Conservation (phyloP, 73 alveolate genomes). For the Paraurostyla sp. region DNA sequence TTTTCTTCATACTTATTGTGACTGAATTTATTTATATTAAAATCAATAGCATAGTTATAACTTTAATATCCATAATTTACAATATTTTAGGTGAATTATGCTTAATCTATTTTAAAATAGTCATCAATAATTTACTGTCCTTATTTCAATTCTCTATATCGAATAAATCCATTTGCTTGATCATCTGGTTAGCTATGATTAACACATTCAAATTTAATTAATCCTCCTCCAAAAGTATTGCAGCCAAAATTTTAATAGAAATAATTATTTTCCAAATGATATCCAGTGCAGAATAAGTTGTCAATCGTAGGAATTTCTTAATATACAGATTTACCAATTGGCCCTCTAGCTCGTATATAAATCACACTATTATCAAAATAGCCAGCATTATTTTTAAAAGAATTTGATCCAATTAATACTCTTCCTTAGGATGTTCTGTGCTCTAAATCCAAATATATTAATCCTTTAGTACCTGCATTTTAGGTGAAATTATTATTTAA, state of each 20-base stretch:
- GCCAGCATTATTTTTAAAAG: neutral
- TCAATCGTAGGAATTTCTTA: neutral
- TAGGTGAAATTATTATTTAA: too few relatives aligned
- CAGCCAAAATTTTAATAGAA: slow-evolving; percentile 26
- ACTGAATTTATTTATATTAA: too few relatives aligned
- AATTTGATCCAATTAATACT: neutral
- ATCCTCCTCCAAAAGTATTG: neutral
- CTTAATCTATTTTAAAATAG: neutral
- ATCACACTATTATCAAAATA: neutral
- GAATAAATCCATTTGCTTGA: neutral
- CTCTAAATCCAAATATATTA: neutral
- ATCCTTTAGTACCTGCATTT: neutral
- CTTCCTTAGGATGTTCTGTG: neutral
- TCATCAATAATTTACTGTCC: neutral
- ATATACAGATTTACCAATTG: neutral
- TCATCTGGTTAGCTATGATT: neutral
- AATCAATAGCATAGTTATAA: neutral
- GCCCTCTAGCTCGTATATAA: slow-evolving; percentile 4
- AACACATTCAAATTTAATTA: slow-evolving; percentile 39
- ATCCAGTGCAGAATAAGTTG: slow-evolving; percentile 8
- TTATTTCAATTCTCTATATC: neutral
- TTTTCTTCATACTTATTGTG: too few relatives aligned
- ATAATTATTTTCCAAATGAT: neutral
- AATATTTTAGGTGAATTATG: neutral
- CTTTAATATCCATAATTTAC: neutral